Evolutionary conservation across 768 basidiomycete genomes (phyloP).

Genomic region (Hypholoma fasciculare): DNA sequence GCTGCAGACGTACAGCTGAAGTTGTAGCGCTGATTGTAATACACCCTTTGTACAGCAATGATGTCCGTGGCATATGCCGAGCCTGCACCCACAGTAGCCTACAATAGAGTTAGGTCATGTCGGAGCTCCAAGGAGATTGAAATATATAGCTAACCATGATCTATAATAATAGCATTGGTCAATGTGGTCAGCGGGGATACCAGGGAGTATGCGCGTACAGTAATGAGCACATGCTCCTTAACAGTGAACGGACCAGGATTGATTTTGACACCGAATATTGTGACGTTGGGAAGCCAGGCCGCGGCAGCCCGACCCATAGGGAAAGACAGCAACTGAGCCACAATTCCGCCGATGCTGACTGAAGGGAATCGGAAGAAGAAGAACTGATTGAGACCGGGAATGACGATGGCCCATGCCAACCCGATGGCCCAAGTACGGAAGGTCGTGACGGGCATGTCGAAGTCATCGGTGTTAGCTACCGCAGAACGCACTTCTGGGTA

Average conservation of each 20-base stretch:
- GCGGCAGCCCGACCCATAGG: constrained; percentile 66
- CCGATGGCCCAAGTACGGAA: constrained; percentile 54
- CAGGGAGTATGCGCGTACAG: constrained; percentile 30
- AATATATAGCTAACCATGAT: constrained; percentile 36
- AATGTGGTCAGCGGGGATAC: not conserved
- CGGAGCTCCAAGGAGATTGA: constrained; percentile 4
- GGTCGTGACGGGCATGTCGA: constrained; percentile 55
- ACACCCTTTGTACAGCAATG: constrained; percentile 66
- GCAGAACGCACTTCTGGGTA: constrained; percentile 76
- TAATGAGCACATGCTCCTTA: constrained; percentile 72
- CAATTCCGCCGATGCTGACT: constrained; percentile 42
- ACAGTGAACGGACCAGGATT: constrained; percentile 80
- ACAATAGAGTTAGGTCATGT: not conserved
- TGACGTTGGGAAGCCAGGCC: constrained; percentile 50
- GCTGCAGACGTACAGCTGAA: constrained; percentile 47
- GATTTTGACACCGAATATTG: constrained; percentile 57
- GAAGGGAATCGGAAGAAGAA: constrained; percentile 55
- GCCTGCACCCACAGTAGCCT: constrained; percentile 61
- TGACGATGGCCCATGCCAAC: constrained; percentile 50
- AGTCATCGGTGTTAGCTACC: constrained; percentile 68
- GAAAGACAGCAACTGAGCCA: constrained; percentile 71
- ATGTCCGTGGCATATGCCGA: constrained; percentile 76
- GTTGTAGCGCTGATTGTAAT: constrained; percentile 60
- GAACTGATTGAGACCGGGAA: constrained; percentile 56
- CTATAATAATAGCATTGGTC: constrained; percentile 10